Evolutionary conservation across 768 basidiomycete species (phyloP).

Genomic region (Agrocybe pediades): DNA sequence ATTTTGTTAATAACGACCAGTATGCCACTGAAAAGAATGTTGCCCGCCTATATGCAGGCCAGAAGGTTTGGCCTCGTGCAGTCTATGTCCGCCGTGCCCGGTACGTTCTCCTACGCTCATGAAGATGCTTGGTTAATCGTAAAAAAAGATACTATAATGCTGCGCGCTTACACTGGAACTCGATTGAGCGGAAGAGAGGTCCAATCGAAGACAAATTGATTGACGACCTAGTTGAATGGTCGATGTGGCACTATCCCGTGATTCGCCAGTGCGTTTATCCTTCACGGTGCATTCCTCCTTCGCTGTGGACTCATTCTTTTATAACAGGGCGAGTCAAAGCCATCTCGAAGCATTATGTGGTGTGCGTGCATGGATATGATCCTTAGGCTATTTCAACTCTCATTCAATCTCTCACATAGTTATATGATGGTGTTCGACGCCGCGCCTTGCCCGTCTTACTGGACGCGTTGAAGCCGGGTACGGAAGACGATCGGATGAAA

Average conservation of each 20-base stretch:
- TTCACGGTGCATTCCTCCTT: constrained; percentile 12
- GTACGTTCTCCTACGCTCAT: constrained; percentile 32
- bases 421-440: constrained; percentile 68
- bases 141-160: constrained; percentile 61
- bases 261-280: constrained; percentile 40
- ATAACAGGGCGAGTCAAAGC: constrained; percentile 46
- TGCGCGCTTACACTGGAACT: constrained; percentile 70
- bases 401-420: constrained; percentile 30
- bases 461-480: constrained; percentile 60
- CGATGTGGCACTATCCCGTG: constrained; percentile 72
- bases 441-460: constrained; percentile 65
- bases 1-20: constrained; percentile 56
- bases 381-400: neutral
- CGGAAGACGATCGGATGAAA: constrained; percentile 91
- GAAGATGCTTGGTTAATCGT: constrained; percentile 4
- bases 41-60: constrained; percentile 67
- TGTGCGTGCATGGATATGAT: constrained; percentile 43
- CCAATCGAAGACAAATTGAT: constrained; percentile 62
- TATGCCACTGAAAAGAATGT: constrained; percentile 63
- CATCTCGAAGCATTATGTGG: constrained; percentile 52
- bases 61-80: constrained; percentile 78
- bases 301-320: constrained; percentile 26
- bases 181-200: constrained; percentile 65
- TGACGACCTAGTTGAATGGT: constrained; percentile 76
- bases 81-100: constrained; percentile 68